Evolutionary conservation across 345 rosid genomes (phyloP).

Genomic region (Gossypium arboreum): DNA sequence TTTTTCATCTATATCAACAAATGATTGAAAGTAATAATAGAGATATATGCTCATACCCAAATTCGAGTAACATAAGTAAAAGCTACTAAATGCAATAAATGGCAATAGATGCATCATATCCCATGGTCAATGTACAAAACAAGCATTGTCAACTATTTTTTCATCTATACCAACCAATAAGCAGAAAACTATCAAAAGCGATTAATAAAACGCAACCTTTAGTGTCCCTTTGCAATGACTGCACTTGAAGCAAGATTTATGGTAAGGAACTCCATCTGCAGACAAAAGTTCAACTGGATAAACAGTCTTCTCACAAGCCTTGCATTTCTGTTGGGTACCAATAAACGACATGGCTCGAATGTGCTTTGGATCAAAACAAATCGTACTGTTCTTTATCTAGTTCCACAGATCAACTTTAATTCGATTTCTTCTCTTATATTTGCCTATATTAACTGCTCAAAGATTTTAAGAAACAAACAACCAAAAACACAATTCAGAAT

Average conservation of each 20-base stretch:
- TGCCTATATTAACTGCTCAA: conserved; percentile 4
- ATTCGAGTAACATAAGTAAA: neutral
- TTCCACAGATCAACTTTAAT: neutral
- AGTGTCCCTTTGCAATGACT: conserved; percentile 93
- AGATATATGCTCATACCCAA: neutral
- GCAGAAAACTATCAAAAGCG: neutral
- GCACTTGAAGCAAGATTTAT: conserved; percentile 94
- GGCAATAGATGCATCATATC: neutral
- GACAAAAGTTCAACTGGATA: conserved; percentile 90
- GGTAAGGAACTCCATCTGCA: conserved; percentile 87
- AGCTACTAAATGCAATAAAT: neutral
- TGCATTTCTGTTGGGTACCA: conserved; percentile 97
- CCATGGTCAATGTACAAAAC: neutral
- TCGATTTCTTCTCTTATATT: neutral
- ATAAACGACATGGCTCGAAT: conserved; percentile 67
- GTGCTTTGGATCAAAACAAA: conserved; percentile 22
- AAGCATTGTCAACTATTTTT: neutral
- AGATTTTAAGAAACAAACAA: neutral
- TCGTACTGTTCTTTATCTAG: conserved; percentile 18
- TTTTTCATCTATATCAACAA: neutral
- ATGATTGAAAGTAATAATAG: neutral
- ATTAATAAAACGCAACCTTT: conserved; percentile 41
- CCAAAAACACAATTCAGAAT: neutral
- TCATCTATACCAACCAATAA: neutral
- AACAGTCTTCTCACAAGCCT: conserved; percentile 93